Evolutionary conservation across 2,329 filamentous ascomycete species (phyloP).

Genomic region (Aspergillus pseudoglaucus): DNA sequence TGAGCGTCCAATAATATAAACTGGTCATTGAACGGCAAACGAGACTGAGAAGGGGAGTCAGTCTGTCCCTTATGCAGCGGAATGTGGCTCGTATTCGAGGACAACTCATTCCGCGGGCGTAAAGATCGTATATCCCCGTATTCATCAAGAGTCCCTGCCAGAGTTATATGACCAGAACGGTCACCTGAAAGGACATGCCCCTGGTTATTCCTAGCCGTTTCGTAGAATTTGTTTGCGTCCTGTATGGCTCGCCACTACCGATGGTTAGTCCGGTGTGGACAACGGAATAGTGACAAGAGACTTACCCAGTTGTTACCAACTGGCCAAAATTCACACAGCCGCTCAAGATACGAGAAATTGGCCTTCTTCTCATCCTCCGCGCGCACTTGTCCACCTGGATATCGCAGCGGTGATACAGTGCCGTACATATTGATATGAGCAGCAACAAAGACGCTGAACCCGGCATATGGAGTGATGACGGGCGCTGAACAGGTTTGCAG

Average conservation of each 20-base stretch:
- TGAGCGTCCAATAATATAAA: conserved; percentile 8
- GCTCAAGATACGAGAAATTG: conserved; percentile 29
- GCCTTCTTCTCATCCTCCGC: conserved; percentile 26
- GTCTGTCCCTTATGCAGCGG: conserved; percentile 4
- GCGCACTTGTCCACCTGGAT: conserved; percentile 25
- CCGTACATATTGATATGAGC: conserved; percentile 36
- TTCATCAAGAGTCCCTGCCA: conserved; percentile 30
- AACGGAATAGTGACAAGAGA: neutral
- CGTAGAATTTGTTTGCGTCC: conserved; percentile 31
- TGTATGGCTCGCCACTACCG: conserved; percentile 29
- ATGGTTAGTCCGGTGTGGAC: conserved; percentile 1
- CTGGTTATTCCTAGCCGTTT: conserved; percentile 24
- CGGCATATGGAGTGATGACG: conserved; percentile 32
- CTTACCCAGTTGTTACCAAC: conserved; percentile 30
- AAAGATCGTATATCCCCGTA: conserved; percentile 30
- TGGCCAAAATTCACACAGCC: conserved; percentile 27
- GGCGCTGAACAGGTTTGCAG: conserved; percentile 25
- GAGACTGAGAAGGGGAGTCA: conserved; percentile 2
- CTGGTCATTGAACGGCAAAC: conserved; percentile 7
- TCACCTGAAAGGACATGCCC: conserved; percentile 14
- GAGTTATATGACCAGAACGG: conserved; percentile 22
- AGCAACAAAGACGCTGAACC: conserved; percentile 33
- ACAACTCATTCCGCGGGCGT: conserved; percentile 17
- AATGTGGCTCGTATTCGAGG: conserved; percentile 5
- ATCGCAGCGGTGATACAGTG: conserved; percentile 25